Evolutionary conservation across 2,329 filamentous ascomycete species (phyloP).

Genomic region (Penicillium sclerotiorum): DNA sequence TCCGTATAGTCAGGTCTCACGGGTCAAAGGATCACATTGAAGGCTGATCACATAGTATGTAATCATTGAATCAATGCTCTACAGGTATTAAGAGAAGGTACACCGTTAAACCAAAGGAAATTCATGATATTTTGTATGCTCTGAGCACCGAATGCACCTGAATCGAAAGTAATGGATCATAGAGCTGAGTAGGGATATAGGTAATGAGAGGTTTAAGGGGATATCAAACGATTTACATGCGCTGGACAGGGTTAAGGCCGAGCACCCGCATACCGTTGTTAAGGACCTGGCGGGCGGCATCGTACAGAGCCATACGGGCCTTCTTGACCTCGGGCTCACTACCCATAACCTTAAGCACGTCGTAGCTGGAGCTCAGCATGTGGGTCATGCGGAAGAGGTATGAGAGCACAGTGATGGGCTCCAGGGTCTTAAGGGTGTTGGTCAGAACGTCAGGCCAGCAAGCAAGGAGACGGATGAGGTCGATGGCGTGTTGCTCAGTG

Average conservation of each 20-base stretch:
- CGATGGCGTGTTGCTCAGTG: constrained; percentile 62
- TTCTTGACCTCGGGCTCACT: constrained; percentile 60
- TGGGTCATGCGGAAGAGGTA: constrained; percentile 71
- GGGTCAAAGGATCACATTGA: no score
- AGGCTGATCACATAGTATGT: no score
- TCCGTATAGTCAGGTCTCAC: no score
- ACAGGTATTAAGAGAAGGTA: neutral
- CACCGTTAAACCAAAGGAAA: neutral
- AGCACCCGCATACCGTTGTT: constrained; percentile 68
- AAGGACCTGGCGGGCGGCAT: constrained; percentile 63
- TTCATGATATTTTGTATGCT: constrained; percentile 19
- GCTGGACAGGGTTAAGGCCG: constrained; percentile 66
- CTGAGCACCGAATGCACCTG: constrained; percentile 26
- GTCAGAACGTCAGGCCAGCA: constrained; percentile 67
- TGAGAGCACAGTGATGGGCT: constrained; percentile 66
- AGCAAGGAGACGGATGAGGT: constrained; percentile 63
- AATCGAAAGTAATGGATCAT: constrained; percentile 16
- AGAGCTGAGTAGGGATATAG: constrained; percentile 12
- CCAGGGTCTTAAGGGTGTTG: constrained; percentile 67
- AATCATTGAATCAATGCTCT: neutral
- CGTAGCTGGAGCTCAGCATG: constrained; percentile 63
- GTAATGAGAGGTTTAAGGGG: constrained; percentile 7
- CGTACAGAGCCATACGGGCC: constrained; percentile 65
- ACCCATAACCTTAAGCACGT: constrained; percentile 64
- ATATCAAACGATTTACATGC: constrained; percentile 35